Percentiles rank a stretch among this genome's conserved stretches.
Evolutionary conservation across 495 filamentous ascomycete species (phyloP).

Genomic region (Apodospora peruviana): DNA sequence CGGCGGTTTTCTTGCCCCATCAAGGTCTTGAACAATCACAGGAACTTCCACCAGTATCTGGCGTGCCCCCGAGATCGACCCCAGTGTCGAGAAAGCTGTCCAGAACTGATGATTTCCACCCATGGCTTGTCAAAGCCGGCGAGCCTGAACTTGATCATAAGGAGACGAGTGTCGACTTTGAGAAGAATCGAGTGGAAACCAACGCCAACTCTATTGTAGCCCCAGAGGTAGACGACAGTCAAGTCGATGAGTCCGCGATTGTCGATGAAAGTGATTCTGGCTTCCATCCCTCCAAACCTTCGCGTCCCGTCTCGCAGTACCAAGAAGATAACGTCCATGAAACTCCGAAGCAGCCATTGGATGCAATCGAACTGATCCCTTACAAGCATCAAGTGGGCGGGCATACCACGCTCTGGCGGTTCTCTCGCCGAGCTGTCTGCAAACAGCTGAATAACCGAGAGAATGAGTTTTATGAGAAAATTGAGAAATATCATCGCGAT

Average conservation of each 20-base stretch:
- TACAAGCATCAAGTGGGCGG: slow-evolving; percentile 97
- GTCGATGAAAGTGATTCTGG: slow-evolving; percentile 34
- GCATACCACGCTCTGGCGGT: slow-evolving; percentile 92
- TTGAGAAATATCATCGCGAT: slow-evolving; percentile 84
- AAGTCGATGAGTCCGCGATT: slow-evolving; percentile 32
- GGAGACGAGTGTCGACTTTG: slow-evolving; percentile 18
- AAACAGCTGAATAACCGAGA: slow-evolving; percentile 96
- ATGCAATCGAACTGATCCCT: slow-evolving; percentile 92
- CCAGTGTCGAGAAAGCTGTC: slow-evolving; percentile 23
- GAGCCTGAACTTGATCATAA: slow-evolving; percentile 36
- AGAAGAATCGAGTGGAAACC: slow-evolving; percentile 16
- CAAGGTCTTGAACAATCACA: slow-evolving; percentile 54
- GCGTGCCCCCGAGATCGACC: slow-evolving; percentile 20
- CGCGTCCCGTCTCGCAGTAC: slow-evolving; percentile 32
- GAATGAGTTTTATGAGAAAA: slow-evolving; percentile 96
- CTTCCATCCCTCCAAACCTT: slow-evolving; percentile 19
- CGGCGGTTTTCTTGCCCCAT: slow-evolving; percentile 90
- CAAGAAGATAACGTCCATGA: slow-evolving; percentile 43
- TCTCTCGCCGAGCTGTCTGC: slow-evolving; percentile 90
- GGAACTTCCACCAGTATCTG: slow-evolving; percentile 36
- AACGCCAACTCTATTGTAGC: slow-evolving; percentile 20
- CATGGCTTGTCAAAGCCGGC: slow-evolving; percentile 47
- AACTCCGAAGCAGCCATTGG: slow-evolving; percentile 59
- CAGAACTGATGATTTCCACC: slow-evolving; percentile 33
- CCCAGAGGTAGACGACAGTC: slow-evolving; percentile 22